phyloP scores from a whole-genome alignment of 345 rosid species.

The Triadica sebifera region DNA sequence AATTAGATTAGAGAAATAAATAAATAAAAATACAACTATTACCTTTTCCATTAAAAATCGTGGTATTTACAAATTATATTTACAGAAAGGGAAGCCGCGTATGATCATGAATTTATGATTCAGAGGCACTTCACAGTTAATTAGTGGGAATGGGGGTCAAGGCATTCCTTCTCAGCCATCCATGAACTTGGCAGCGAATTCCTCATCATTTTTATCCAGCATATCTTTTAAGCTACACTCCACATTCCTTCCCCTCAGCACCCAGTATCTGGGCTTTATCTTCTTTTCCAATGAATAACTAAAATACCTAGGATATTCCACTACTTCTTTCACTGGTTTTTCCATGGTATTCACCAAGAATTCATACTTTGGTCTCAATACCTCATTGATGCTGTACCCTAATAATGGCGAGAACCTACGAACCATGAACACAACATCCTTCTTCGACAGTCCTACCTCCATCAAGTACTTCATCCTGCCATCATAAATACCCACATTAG shows the following conservation, averaged over 20 bases:
- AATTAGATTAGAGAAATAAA: too few relatives aligned
- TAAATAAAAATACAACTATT: too few relatives aligned
- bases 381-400: slow-evolving; percentile 77
- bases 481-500: slow-evolving; percentile 6
- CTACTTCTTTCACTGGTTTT: slow-evolving; percentile 55
- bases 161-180: too few relatives aligned
- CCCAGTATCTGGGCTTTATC: slow-evolving; percentile 80
- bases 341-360: slow-evolving; percentile 65
- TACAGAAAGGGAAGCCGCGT: background rate
- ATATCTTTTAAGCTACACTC: slow-evolving; percentile 71
- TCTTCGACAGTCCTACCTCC: slow-evolving; percentile 60
- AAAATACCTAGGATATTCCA: slow-evolving; percentile 79
- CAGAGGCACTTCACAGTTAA: slow-evolving; percentile 1
- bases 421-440: slow-evolving; percentile 70
- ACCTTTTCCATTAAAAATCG: too few relatives aligned
- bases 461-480: slow-evolving; percentile 68
- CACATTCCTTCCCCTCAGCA: slow-evolving; percentile 53
- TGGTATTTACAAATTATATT: too few relatives aligned
- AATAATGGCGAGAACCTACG: slow-evolving; percentile 76
- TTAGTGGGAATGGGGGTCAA: slow-evolving; percentile 10
- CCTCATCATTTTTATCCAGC: slow-evolving; percentile 79
- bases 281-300: slow-evolving; percentile 85
- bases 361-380: slow-evolving; percentile 70
- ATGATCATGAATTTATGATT: background rate
- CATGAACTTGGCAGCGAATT: slow-evolving; percentile 67